Evolutionary conservation across 495 filamentous ascomycete species (phyloP), one percentile per base, ranked within the genome.

Genomic region (Penicillium alfredii): DNA sequence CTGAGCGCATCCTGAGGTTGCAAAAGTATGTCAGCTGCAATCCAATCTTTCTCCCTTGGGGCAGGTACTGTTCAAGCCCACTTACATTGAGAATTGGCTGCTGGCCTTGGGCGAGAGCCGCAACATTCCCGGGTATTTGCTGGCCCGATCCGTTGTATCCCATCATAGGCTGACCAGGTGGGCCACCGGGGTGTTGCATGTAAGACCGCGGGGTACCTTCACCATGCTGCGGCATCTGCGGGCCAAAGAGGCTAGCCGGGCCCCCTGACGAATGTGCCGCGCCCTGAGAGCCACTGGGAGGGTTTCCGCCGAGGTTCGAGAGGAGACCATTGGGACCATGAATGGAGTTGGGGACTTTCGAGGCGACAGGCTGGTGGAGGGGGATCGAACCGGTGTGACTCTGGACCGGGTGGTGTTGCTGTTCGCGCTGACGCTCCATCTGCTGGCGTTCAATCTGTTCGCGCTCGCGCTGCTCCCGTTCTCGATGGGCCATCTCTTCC

Each of bases 51-150:
- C n/a, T n/a, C n/a, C n/a, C n/a, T n/a, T n/a, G n/a, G n/a, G n/a
- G n/a, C n/a, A n/a, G n/a, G n/a, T n/a, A n/a, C n/a, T n/a, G n/a
- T n/a, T n/a, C n/a, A 26, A 32, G 33, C 26, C 21, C 10, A 74
- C 81, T 74, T 64, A 87, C 84, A 64, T 96, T 96, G 17, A 96
- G 62, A 44, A 96, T 96, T 10, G 89, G 89, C 56, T 96, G 88
- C 57, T 96, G 89, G n/a, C 86, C 88, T 58, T 88, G 84, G 8
- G 71, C 72, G 32, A 81, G 55, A 20, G 78, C 74, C 40, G 82
- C 75, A n/a, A 74, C 76, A 49, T 67, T 61, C 20, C 69, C 53
- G 35, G 76, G 65, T 47, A 75, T 67, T 41, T 66, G 57, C 48
- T 72, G 54, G 26, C 60, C 58, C 30, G 61, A 40, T 44, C 64